Evolutionary conservation across 805 yeast species (phyloP).

Genomic region (Yarrowia porcina): DNA sequence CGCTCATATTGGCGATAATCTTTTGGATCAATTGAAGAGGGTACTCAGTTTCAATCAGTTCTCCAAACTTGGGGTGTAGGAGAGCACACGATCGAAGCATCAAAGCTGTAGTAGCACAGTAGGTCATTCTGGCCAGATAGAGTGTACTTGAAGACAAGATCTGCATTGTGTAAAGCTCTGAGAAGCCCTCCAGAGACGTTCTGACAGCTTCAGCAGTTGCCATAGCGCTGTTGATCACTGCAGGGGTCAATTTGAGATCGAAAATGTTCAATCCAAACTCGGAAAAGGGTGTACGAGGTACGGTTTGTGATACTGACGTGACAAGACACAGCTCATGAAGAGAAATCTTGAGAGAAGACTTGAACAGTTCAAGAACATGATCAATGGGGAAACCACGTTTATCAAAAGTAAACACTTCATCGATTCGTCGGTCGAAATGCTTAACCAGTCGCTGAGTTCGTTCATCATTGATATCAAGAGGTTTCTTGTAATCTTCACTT

Average conservation of each 20-base stretch:
- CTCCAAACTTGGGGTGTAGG: constrained; percentile 34
- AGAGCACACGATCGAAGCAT: constrained; percentile 37
- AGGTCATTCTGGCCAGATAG: constrained; percentile 34
- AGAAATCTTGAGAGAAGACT: constrained; percentile 50
- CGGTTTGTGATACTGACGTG: constrained; percentile 29
- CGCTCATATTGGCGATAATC: constrained; percentile 29
- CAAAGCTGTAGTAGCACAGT: constrained; percentile 35
- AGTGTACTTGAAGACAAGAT: constrained; percentile 53
- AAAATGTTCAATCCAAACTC: constrained; percentile 36
- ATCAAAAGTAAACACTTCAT: constrained; percentile 37
- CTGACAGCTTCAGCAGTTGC: constrained; percentile 33
- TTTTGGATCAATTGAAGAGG: not conserved
- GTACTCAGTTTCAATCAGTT: constrained; percentile 25
- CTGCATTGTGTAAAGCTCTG: constrained; percentile 39
- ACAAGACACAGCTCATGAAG: constrained; percentile 40
- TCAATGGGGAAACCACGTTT: constrained; percentile 40
- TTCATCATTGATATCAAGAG: constrained; percentile 40
- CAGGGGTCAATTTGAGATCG: constrained; percentile 30
- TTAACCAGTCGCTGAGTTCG: constrained; percentile 43
- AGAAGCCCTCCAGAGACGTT: constrained; percentile 30
- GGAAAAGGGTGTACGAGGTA: constrained; percentile 40
- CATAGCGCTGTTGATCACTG: constrained; percentile 34
- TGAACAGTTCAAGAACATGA: constrained; percentile 44
- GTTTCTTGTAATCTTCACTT: constrained; percentile 34
- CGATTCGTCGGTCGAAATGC: constrained; percentile 52